Conservation (phyloP, 306 rosid species). For the Cucurbita moschata region DNA sequence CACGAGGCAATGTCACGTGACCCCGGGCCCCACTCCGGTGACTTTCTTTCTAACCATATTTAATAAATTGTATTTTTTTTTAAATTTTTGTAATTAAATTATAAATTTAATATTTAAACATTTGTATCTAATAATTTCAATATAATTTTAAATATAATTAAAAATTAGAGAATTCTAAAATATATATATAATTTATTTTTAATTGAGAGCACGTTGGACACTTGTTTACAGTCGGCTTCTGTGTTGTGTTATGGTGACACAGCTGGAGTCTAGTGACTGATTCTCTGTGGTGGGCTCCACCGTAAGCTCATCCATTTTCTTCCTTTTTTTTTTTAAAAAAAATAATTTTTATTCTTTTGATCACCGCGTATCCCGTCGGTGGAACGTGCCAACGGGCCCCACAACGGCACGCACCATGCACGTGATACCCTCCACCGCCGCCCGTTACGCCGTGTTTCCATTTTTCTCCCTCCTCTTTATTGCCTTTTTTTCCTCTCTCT, state of each 20-base stretch:
- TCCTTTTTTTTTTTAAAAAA: background rate
- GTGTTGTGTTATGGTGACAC: background rate
- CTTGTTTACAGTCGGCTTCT: background rate
- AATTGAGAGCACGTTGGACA: background rate
- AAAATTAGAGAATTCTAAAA: too few species aligned
- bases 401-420: background rate
- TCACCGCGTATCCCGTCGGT: constrained; percentile 1
- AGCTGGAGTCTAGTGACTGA: background rate
- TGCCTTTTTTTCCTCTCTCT: background rate
- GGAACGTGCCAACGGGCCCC: background rate
- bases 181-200: background rate
- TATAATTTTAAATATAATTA: too few species aligned
- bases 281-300: constrained; percentile 6
- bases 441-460: background rate
- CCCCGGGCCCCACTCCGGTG: background rate
- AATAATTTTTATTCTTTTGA: background rate
- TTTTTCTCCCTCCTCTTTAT: too few species aligned
- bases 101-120: too few species aligned
- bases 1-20: background rate
- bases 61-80: too few species aligned
- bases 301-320: background rate
- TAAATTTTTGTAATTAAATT: too few species aligned
- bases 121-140: too few species aligned
- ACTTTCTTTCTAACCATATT: background rate
- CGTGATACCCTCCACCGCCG: constrained; percentile 1